Evolutionary conservation across 306 rosid species (phyloP), one percentile per base, ranked within the genome.

Genomic region (Lupinus albus): DNA sequence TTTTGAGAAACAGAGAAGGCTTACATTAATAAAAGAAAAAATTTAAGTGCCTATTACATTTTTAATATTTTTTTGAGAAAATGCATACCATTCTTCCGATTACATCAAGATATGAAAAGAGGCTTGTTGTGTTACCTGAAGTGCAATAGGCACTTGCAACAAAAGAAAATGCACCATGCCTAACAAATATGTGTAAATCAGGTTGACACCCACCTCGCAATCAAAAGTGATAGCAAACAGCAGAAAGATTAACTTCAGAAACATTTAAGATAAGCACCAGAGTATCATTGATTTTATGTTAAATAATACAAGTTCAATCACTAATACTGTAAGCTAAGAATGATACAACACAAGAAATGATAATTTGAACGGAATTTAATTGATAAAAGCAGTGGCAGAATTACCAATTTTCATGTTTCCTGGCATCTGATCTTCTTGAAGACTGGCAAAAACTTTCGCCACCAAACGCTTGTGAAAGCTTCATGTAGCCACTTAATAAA

Each of bases 271-370:
- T 8, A 38, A 15, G 15, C 17, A 20, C 36, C 14, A 49, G 15
- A 8, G 11, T 2, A 20, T 58, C 28, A 59, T 25, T 16, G 28
- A 21, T 21, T 21, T 21, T 21, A 21, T 21, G 2, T 21, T 21
- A 21, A 21, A 21, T 0, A 21, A 21, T 21, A 21, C 28, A 21
- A 1, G 28, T 46, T 60, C 47, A 50, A 60, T n/a, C 61, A 3
- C 2, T 13, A 2, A 33, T 8, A 11, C 32, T 39, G 61, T n/a
- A 52, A 62, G 9, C 73, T 32, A 17, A 55, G 54, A 61, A 44
- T 16, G 20, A 71, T 35, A 71, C 76, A 73, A 16, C 64, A 66
- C 68, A 80, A 11, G 42, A 52, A 4, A 54, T 59, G 44, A 21
- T 15, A 71, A 15, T 53, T 9, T 14, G 5, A 2, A 53, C 15